Evolutionary conservation across 805 yeast species (phyloP), one percentile per base, ranked within the genome.

Genomic region (Zygoascus tannicola): DNA sequence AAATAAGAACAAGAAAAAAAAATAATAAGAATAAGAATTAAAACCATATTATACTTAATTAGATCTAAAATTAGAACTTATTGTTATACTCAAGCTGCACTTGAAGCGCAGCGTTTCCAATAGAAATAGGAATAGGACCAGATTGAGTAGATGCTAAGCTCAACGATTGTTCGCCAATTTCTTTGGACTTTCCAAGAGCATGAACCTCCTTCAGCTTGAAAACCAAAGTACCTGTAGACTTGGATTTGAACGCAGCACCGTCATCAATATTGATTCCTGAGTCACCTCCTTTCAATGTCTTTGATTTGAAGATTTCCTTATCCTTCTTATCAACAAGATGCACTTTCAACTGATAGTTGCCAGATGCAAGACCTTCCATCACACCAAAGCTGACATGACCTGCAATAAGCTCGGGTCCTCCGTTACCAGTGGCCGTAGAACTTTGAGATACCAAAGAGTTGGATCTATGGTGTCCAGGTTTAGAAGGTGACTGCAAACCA

Each of bases 141-240:
- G 32, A 28, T 21, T 22, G 18, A 16, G 21, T 30, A 18, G 20
- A 8, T 15, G 28, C 22, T 30, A 44, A 28, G 65, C 62, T 23
- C 4, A 85, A 54, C 32, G 74, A 67, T 5, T 77, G 78, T 38
- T 69, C 69, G 10, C 82, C 94, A 34, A 86, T 44, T 45, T 76
- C 83, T 22, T 68, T 66, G 52, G 76, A 80, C 56, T 81, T 79
- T 32, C 94, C 87, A 53, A 88, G 72, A 2, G 77, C 73, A 58
- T 84, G 92, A 56, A 76, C 82, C 28, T 79, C 76, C 35, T 76
- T 68, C 22, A 85, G 75, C 34, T 70, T 69, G 55, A 90, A 75
- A 2, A 75, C 65, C 35, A 88, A 55, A 44, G 67, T 71, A 3
- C 80, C 79, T 8, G 74, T 80, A 3, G 78, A 63, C 3, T 80